Base-by-base conservation (phyloP, 139 green algal species). In the Chlamydomonas asymmetrica region DNA sequence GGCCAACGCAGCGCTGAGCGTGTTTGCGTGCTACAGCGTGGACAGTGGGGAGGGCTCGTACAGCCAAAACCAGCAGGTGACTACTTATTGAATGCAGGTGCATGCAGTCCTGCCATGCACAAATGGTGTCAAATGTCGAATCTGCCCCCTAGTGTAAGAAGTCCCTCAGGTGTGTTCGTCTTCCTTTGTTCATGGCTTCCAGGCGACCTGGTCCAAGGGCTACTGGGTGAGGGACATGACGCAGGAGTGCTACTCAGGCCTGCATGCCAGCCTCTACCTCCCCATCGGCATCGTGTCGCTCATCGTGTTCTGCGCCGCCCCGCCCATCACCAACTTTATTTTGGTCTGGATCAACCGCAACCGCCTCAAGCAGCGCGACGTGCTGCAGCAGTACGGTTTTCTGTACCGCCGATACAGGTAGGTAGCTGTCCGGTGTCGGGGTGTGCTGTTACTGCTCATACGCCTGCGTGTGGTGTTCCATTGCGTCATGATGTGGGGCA, bases 141-240 rank as follows among this genome's bases (percentile, higher is more conserved):
- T n/a, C n/a, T n/a, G n/a, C n/a, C n/a, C n/a, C n/a, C n/a, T n/a
- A n/a, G n/a, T n/a, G n/a, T n/a, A n/a, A n/a, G n/a, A n/a, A n/a
- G n/a, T n/a, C n/a, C n/a, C n/a, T n/a, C n/a, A n/a, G n/a, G n/a
- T n/a, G n/a, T n/a, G n/a, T n/a, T n/a, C n/a, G n/a, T n/a, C n/a
- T n/a, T n/a, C n/a, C n/a, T n/a, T n/a, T n/a, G n/a, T n/a, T n/a
- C n/a, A n/a, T n/a, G n/a, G 59, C 22, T 65, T 20, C 31, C 52
- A 74, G 54, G 68, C 68, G 27, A 75, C 38, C 1, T 75, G 68
- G 68, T 4, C 1, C 27, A 7, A 57, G 5, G 68, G 68, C 38
- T 75, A 75, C 37, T 75, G 68, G 68, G 23, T 75, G 10, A n/a
- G 54, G 2, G 52, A 59, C 9, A 59, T 59, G 49, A 25, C 6